Conservation (phyloP, 345 rosid genomes). For the Salix udensis region DNA sequence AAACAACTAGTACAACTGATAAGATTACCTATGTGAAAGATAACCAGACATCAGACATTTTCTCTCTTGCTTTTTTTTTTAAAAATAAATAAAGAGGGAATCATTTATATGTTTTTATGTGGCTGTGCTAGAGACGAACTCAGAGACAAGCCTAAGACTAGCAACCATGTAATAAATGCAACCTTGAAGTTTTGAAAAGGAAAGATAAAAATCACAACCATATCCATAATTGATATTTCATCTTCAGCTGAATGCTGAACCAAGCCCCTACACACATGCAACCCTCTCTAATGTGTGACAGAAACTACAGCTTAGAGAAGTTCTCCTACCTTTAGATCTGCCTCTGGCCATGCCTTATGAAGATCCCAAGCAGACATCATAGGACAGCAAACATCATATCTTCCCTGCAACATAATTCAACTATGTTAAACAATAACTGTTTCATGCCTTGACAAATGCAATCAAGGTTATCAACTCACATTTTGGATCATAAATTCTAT, state of each 20-base stretch:
- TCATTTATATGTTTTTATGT: background rate
- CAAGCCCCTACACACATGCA: background rate
- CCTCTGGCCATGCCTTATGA: conserved; percentile 94
- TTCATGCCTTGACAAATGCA: background rate
- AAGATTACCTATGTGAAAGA: background rate
- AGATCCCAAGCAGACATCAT: conserved; percentile 99
- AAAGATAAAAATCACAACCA: too few relatives aligned
- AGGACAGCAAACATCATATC: conserved; percentile 90
- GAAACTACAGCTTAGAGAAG: background rate
- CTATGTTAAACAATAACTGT: background rate
- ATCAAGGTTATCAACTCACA: too few relatives aligned
- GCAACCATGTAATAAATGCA: background rate
- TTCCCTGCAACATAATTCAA: conserved; percentile 58
- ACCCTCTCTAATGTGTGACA: background rate
- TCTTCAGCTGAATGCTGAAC: background rate
- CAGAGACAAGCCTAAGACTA: background rate
- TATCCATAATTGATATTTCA: too few relatives aligned
- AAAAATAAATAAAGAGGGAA: background rate
- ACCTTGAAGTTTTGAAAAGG: background rate
- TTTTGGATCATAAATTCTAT: too few relatives aligned
- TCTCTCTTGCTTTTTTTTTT: too few relatives aligned
- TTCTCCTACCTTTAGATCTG: conserved; percentile 65
- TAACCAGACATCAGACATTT: background rate
- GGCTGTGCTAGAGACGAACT: background rate
- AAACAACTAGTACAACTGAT: too few relatives aligned